Evolutionary conservation across 257 asterid genomes (phyloP).

Genomic region (Haberlea rhodopensis): DNA sequence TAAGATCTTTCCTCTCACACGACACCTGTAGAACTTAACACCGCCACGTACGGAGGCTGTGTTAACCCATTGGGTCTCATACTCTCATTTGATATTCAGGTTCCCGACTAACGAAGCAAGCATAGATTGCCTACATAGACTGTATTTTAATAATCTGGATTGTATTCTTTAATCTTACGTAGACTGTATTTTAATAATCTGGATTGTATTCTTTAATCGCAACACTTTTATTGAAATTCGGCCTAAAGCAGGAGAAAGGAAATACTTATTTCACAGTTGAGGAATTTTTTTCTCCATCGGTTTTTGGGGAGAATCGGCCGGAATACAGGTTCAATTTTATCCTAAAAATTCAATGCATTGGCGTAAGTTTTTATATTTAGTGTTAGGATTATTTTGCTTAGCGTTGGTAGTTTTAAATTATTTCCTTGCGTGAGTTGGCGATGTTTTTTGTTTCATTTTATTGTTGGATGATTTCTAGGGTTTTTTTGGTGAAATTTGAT

Average conservation of each 20-base stretch:
- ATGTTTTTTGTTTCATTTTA: background rate
- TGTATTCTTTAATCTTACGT: too few relatives aligned
- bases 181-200: background rate
- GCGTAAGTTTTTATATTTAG: background rate
- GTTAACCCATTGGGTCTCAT: too few relatives aligned
- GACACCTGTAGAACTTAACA: too few relatives aligned
- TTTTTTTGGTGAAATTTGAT: background rate
- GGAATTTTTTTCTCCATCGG: slow-evolving; percentile 12
- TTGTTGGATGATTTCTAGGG: background rate
- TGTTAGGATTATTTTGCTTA: background rate
- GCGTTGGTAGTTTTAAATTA: background rate
- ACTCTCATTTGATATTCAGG: too few relatives aligned
- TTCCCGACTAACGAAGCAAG: too few relatives aligned
- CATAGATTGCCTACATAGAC: too few relatives aligned
- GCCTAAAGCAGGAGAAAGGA: background rate
- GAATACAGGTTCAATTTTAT: slow-evolving; percentile 23
- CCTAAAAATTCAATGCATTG: slow-evolving; percentile 1
- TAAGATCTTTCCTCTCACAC: too few relatives aligned
- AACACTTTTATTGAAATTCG: slow-evolving; percentile 14
- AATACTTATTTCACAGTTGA: background rate
- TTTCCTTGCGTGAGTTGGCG: background rate
- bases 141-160: background rate
- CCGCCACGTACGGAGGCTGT: too few relatives aligned
- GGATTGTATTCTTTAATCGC: too few relatives aligned
- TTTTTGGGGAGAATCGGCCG: slow-evolving; percentile 20